These are phyloP conservation scores for Sporisorium scitamineum DNA, from an alignment of 1,284 basidiomycete genomes.

Conservation along the genomic window DNA sequence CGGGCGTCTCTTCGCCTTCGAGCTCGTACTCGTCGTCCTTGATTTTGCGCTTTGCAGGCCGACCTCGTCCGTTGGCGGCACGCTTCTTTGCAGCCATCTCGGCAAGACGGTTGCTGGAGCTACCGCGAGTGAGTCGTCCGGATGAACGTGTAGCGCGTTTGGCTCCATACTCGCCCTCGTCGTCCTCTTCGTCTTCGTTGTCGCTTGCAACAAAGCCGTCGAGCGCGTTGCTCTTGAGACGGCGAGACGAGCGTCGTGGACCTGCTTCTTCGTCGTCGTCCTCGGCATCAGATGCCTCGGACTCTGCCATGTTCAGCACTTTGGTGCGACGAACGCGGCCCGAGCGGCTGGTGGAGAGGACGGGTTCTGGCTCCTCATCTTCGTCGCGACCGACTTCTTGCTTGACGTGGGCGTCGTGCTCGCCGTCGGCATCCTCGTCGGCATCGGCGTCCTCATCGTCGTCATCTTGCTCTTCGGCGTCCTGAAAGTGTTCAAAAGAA, in stretches of 20 bases:
- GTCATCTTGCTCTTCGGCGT: conserved; percentile 33
- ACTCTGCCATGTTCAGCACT: conserved; percentile 36
- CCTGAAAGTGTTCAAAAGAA: background rate
- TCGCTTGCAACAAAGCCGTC: conserved; percentile 60
- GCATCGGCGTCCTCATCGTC: conserved; percentile 46
- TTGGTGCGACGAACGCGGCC: conserved; percentile 32
- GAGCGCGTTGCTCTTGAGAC: conserved; percentile 35
- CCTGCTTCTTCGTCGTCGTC: conserved; percentile 39
- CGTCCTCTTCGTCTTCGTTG: conserved; percentile 61
- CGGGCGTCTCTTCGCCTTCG: conserved; percentile 44
- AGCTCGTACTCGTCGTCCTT: conserved; percentile 46
- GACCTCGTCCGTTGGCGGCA: conserved; percentile 30
- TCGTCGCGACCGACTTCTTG: conserved; percentile 19
- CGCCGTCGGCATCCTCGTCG: conserved; percentile 34
- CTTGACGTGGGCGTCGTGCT: conserved; percentile 22
- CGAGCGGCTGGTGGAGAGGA: conserved; percentile 39
- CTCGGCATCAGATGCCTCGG: conserved; percentile 29
- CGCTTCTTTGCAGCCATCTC: conserved; percentile 51
- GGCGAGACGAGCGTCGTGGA: conserved; percentile 25
- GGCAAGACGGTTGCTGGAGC: conserved; percentile 29
- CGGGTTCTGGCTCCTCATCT: conserved; percentile 23
- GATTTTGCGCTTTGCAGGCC: conserved; percentile 18
- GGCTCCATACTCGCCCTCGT: conserved; percentile 50
- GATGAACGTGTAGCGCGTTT: conserved; percentile 39
- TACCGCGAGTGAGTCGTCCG: conserved; percentile 32